Conservation (phyloP, 2,329 filamentous ascomycete species). For the Ophiostoma sp. region DNA sequence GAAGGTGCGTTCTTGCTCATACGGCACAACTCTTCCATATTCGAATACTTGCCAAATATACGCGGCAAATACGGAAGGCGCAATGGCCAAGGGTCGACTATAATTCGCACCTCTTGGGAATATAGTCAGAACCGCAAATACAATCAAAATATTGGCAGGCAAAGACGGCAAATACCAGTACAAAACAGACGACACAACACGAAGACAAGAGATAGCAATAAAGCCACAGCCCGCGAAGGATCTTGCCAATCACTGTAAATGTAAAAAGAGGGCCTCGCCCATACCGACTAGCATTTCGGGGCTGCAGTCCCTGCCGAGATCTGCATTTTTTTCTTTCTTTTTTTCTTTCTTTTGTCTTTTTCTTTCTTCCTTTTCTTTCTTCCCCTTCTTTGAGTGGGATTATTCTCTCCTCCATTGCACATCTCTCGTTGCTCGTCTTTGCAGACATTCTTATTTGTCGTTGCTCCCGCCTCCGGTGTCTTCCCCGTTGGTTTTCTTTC, state of each 20-base stretch:
- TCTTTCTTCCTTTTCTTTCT: background rate
- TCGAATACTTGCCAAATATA: background rate
- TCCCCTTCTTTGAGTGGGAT: background rate
- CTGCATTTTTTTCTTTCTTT: background rate
- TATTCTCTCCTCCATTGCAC: background rate
- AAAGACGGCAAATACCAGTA: background rate
- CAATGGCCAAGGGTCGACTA: background rate
- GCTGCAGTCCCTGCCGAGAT: background rate
- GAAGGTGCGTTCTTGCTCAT: background rate
- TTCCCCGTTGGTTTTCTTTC: background rate
- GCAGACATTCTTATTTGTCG: background rate
- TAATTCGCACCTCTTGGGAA: background rate
- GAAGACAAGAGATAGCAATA: background rate
- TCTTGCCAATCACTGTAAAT: constrained; percentile 8
- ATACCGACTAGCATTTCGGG: background rate
- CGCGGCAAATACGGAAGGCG: background rate
- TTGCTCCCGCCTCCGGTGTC: background rate
- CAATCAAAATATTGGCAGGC: background rate
- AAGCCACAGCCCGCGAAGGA: background rate
- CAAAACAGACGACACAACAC: background rate
- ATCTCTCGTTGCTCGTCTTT: background rate
- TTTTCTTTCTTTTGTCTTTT: background rate
- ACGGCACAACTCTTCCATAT: background rate
- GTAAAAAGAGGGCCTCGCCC: background rate
- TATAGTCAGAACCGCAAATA: background rate